Percentiles rank a stretch among this genome's conserved stretches.
phyloP scores from a whole-genome alignment of 306 rosid genomes.

The Heteromeles arbutifolia region DNA sequence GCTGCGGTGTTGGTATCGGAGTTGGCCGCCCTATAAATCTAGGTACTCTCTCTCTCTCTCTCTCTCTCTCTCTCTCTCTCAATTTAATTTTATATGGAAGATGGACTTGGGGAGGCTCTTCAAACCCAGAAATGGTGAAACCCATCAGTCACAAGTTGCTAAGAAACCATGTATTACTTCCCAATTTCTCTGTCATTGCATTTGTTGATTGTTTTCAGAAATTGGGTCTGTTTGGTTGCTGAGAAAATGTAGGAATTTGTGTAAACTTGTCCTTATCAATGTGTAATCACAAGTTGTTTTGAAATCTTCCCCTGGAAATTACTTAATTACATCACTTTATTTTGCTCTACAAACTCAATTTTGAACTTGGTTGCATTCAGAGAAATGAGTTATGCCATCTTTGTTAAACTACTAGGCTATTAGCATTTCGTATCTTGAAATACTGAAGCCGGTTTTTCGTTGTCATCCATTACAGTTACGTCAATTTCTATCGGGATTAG shows the following conservation, averaged over 20 bases:
- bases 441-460: background rate
- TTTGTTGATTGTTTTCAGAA: background rate
- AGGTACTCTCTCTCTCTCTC: conserved; percentile 36
- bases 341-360: background rate
- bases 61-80: background rate
- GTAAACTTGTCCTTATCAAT: background rate
- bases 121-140: conserved; percentile 31
- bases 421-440: background rate
- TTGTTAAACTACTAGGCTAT: background rate
- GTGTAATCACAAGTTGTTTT: background rate
- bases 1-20: conserved; percentile 91
- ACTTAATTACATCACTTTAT: background rate
- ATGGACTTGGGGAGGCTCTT: conserved; percentile 48
- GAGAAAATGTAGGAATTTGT: background rate
- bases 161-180: conserved; percentile 29
- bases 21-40: conserved; percentile 91
- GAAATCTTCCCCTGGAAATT: background rate
- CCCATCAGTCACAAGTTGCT: conserved; percentile 6
- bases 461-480: background rate
- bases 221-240: background rate
- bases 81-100: background rate
- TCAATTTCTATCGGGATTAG: background rate
- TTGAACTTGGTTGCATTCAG: background rate
- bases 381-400: background rate
- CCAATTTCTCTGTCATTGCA: background rate